Evolutionary conservation across 2,329 filamentous ascomycete species (phyloP).

Genomic region (Exophiala aquamarina): DNA sequence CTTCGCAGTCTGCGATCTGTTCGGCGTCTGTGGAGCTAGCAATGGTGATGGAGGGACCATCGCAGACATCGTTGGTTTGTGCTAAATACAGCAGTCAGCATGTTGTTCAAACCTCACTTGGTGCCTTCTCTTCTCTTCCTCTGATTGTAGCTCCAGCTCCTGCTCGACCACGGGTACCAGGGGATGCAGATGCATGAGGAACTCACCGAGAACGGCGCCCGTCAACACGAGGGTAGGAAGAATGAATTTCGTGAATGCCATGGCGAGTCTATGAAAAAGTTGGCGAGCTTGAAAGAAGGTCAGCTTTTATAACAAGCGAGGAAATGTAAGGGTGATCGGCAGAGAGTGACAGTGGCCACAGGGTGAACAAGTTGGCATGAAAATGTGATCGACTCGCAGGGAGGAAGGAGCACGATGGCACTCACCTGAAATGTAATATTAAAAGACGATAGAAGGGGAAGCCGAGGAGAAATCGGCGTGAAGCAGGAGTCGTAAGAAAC

Average conservation of each 20-base stretch:
- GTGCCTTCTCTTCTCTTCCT: not conserved
- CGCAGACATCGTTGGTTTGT: slow-evolving; percentile 18
- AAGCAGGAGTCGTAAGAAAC: slow-evolving; percentile 21
- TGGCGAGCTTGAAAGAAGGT: slow-evolving; percentile 19
- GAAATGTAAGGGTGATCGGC: slow-evolving; percentile 4
- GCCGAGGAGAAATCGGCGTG: slow-evolving; percentile 13
- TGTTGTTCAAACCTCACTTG: slow-evolving; percentile 1
- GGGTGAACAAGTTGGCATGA: not conserved
- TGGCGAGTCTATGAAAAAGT: slow-evolving; percentile 33
- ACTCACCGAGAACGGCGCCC: slow-evolving; percentile 51
- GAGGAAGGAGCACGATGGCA: slow-evolving; percentile 3
- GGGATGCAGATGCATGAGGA: not conserved
- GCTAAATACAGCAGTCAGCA: slow-evolving; percentile 15
- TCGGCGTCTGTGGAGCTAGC: slow-evolving; percentile 62
- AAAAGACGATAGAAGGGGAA: slow-evolving; percentile 24
- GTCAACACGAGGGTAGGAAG: slow-evolving; percentile 57
- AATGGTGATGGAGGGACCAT: slow-evolving; percentile 41
- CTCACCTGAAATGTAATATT: slow-evolving; percentile 30
- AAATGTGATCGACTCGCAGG: slow-evolving; percentile 2
- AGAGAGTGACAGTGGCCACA: slow-evolving; percentile 3
- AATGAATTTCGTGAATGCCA: slow-evolving; percentile 57
- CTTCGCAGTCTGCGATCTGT: slow-evolving; percentile 66
- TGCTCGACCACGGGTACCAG: too few relatives aligned
- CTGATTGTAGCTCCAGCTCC: not conserved
- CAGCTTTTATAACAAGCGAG: slow-evolving; percentile 16